phyloP scores from a whole-genome alignment of 352 stramenopile genomes.

The Phytophthora sp. region DNA sequence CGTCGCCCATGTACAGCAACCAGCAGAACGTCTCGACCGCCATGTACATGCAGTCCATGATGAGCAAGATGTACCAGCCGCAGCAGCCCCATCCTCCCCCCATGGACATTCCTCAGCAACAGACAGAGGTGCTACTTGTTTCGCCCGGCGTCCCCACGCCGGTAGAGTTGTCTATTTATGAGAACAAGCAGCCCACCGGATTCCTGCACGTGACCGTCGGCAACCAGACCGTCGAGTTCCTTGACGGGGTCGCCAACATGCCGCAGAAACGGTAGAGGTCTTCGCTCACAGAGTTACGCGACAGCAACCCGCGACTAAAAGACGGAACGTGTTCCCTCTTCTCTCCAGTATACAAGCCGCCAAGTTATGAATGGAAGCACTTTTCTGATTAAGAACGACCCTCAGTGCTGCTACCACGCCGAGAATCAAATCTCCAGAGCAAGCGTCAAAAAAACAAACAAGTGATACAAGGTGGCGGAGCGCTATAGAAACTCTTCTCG shows the following conservation, averaged over 20 bases:
- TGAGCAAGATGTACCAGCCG: conserved; percentile 69
- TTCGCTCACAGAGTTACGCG: conserved; percentile 16
- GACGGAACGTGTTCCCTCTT: conserved; percentile 32
- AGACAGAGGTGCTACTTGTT: conserved; percentile 63
- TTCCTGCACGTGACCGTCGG: conserved; percentile 81
- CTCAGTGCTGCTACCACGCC: conserved; percentile 15
- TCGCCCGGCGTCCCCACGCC: conserved; percentile 75
- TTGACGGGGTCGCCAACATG: conserved; percentile 85
- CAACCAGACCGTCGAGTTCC: conserved; percentile 86
- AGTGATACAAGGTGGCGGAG: conserved; percentile 29
- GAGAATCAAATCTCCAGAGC: conserved; percentile 16
- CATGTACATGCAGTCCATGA: conserved; percentile 69
- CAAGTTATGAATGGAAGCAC: conserved; percentile 30
- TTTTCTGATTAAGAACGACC: conserved; percentile 26
- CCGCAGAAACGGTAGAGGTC: conserved; percentile 72
- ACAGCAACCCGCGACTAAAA: conserved; percentile 38
- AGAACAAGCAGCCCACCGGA: conserved; percentile 82
- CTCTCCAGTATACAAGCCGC: conserved; percentile 27
- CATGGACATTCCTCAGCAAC: conserved; percentile 36
- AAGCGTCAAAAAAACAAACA: conserved; percentile 25
- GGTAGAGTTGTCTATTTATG: conserved; percentile 85
- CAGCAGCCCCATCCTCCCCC: conserved; percentile 58
- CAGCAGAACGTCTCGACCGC: conserved; percentile 34
- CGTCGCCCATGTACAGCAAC: conserved; percentile 39
- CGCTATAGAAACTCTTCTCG: conserved; percentile 41